Conservation (phyloP, 1,139 yeast genomes). For the Nakaseomyces uthaithaninus region DNA sequence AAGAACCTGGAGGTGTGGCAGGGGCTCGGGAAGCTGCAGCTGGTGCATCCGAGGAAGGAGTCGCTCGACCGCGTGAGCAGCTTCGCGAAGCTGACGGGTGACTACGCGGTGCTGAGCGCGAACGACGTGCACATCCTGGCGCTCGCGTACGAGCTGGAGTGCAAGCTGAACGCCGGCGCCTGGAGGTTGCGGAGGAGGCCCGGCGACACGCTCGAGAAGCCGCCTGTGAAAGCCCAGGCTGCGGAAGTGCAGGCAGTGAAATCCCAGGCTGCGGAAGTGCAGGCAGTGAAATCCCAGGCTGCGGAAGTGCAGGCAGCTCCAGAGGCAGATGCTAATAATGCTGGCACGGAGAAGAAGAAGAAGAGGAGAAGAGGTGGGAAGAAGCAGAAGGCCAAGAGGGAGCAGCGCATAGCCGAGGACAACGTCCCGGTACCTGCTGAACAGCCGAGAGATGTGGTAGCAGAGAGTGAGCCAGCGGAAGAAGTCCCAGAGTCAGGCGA, state of each 20-base stretch:
- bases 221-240: constrained; percentile 7
- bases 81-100: constrained; percentile 88
- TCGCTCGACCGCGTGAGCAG: constrained; percentile 57
- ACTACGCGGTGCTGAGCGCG: constrained; percentile 73
- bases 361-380: constrained; percentile 56
- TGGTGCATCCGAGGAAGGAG: constrained; percentile 68
- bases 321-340: constrained; percentile 10
- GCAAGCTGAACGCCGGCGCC: constrained; percentile 59
- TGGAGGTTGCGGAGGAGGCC: constrained; percentile 64
- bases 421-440: no score
- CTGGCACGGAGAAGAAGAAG: constrained; percentile 34
- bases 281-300: constrained; percentile 7
- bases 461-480: constrained; percentile 11
- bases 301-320: background rate
- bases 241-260: constrained; percentile 9
- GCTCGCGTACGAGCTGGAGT: constrained; percentile 77
- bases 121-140: constrained; percentile 93
- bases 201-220: constrained; percentile 42
- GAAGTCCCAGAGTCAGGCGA: constrained; percentile 11
- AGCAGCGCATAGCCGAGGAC: constrained; percentile 17
- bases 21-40: constrained; percentile 42
- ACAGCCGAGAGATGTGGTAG: constrained; percentile 16
- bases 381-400: constrained; percentile 51
- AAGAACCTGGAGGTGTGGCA: constrained; percentile 74
- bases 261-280: constrained; percentile 9